Conservation (phyloP, 768 basidiomycete genomes). For the Kwoniella bestiolae region DNA sequence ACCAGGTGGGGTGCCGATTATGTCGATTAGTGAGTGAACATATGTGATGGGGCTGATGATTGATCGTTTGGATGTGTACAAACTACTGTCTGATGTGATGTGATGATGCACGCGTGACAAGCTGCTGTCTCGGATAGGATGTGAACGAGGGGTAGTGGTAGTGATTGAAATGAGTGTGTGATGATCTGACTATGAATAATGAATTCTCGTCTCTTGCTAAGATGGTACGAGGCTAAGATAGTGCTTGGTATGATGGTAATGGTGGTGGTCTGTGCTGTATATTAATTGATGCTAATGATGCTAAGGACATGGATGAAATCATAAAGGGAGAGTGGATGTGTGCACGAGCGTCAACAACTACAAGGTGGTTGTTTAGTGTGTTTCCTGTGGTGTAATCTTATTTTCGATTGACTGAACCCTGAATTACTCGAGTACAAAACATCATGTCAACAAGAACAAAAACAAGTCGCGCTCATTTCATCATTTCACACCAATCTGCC, state of each 20-base stretch:
- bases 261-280: neutral
- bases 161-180: neutral
- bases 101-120: neutral
- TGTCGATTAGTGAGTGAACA: too few species aligned
- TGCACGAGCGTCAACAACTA: neutral
- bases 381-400: neutral
- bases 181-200: too few species aligned
- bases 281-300: neutral
- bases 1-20: too few species aligned
- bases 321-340: neutral
- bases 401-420: neutral
- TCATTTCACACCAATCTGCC: too few species aligned
- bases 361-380: neutral
- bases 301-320: neutral
- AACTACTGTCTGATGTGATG: neutral
- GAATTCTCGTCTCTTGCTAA: too few species aligned
- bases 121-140: neutral
- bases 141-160: neutral
- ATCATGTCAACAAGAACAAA: neutral
- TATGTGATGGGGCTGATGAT: neutral
- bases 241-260: neutral
- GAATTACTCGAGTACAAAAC: neutral
- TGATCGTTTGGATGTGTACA: too few species aligned
- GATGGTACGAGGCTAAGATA: too few species aligned
- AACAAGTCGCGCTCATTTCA: neutral